Evolutionary conservation across 164 flowering plant species (phyloP).

Genomic region (Annona squamosa): DNA sequence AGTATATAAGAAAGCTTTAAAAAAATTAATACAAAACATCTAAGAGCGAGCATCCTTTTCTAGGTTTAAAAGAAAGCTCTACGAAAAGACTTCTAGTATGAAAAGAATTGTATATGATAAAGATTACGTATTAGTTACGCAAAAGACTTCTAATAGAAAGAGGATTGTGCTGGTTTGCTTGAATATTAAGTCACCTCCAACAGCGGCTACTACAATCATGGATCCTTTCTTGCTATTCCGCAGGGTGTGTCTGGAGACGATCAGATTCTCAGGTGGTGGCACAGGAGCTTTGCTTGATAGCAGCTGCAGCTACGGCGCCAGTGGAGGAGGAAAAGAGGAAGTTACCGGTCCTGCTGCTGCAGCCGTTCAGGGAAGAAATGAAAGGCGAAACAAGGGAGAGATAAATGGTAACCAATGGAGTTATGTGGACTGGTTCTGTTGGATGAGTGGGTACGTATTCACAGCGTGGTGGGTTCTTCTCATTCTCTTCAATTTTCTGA

Average conservation of each 20-base stretch:
- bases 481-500: conserved; percentile 40
- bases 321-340: conserved; percentile 9
- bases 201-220: conserved; percentile 18
- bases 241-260: conserved; percentile 44
- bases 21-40: too few species aligned
- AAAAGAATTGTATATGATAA: too few species aligned
- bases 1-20: too few species aligned
- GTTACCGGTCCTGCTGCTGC: conserved; percentile 1
- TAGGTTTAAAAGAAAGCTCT: too few species aligned
- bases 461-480: conserved; percentile 71
- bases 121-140: too few species aligned
- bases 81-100: too few species aligned
- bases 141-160: too few species aligned
- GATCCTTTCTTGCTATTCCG: conserved; percentile 52
- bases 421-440: conserved; percentile 53
- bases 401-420: conserved; percentile 38
- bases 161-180: background rate
- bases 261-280: conserved; percentile 19
- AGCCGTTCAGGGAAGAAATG: conserved; percentile 11
- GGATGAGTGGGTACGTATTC: conserved; percentile 57
- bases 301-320: background rate
- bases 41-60: too few species aligned
- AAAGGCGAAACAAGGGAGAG: conserved; percentile 8
- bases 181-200: background rate
- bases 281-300: background rate